A percentile compares a stretch with the other conserved stretches of the same genome.
Conservation (phyloP, 192 early-diverging fungal species). For the Backusella tarrabulga region DNA sequence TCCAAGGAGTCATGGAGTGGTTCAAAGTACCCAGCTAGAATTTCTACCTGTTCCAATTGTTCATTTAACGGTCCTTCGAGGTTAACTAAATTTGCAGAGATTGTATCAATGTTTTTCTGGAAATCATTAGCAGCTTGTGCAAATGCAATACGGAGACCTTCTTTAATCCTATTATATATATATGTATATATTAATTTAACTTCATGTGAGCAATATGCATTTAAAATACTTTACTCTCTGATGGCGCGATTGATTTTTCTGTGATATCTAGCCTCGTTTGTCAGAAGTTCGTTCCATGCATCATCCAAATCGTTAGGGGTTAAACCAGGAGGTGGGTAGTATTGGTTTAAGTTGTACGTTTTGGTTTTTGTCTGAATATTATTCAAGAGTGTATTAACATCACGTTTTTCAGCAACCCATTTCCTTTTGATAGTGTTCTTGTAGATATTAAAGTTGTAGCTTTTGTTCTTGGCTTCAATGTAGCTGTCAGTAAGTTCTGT, state of each 20-base stretch:
- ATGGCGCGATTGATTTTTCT: constrained; percentile 83
- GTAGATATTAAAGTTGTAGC: constrained; percentile 78
- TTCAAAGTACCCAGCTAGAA: constrained; percentile 49
- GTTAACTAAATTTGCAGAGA: constrained; percentile 60
- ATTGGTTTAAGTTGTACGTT: constrained; percentile 89
- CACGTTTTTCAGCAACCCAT: constrained; percentile 91
- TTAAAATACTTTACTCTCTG: constrained; percentile 57
- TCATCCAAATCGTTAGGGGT: constrained; percentile 73
- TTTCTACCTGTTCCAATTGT: constrained; percentile 61
- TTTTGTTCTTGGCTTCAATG: constrained; percentile 69
- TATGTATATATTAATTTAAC: background rate
- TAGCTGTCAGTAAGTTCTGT: constrained; percentile 68
- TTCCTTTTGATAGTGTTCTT: constrained; percentile 78
- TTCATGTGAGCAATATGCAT: background rate
- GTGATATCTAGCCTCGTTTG: constrained; percentile 76
- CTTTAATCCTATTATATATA: constrained; percentile 66
- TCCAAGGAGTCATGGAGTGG: constrained; percentile 53
- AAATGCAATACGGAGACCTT: constrained; percentile 73
- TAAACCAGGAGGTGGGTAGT: constrained; percentile 76
- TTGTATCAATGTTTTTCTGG: constrained; percentile 65
- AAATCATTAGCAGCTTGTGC: constrained; percentile 85
- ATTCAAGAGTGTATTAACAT: constrained; percentile 87
- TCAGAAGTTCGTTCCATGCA: constrained; percentile 72
- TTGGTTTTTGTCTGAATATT: constrained; percentile 97
- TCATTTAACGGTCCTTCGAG: constrained; percentile 75